phyloP scores from a whole-genome alignment of 2,329 filamentous ascomycete genomes.

The Xylariaceae sp. region DNA sequence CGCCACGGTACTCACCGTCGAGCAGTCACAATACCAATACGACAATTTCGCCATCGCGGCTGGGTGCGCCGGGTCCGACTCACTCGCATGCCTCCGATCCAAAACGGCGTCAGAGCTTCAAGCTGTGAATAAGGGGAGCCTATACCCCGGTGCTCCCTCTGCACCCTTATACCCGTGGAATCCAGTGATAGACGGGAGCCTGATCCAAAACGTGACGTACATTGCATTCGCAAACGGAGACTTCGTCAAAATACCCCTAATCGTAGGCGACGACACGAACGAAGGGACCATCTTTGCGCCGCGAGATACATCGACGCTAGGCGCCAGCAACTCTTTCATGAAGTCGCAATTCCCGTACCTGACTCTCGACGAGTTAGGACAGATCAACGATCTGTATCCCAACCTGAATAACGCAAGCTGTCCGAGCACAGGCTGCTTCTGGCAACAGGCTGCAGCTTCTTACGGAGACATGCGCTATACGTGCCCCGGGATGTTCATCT shows the following conservation, averaged over 20 bases:
- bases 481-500: constrained; percentile 58
- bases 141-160: constrained; percentile 34
- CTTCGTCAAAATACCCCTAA: constrained; percentile 51
- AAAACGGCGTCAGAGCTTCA: constrained; percentile 42
- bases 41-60: constrained; percentile 44
- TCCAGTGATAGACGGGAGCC: constrained; percentile 51
- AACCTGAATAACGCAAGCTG: constrained; percentile 44
- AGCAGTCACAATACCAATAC: constrained; percentile 50
- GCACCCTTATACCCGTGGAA: constrained; percentile 51
- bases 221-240: constrained; percentile 44
- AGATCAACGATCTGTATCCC: constrained; percentile 55
- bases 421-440: constrained; percentile 49
- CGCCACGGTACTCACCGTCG: constrained; percentile 43
- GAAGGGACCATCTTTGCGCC: constrained; percentile 62
- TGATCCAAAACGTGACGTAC: constrained; percentile 50
- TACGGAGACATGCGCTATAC: constrained; percentile 64
- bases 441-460: constrained; percentile 53
- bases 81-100: constrained; percentile 44
- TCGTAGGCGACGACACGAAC: constrained; percentile 57
- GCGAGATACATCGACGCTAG: constrained; percentile 41
- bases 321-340: constrained; percentile 52
- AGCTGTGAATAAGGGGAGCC: constrained; percentile 39
- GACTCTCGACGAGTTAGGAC: constrained; percentile 44
- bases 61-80: constrained; percentile 38
- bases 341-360: constrained; percentile 55